phyloP scores from a whole-genome alignment of 2,329 filamentous ascomycete genomes.

The Aspergillus sp. region DNA sequence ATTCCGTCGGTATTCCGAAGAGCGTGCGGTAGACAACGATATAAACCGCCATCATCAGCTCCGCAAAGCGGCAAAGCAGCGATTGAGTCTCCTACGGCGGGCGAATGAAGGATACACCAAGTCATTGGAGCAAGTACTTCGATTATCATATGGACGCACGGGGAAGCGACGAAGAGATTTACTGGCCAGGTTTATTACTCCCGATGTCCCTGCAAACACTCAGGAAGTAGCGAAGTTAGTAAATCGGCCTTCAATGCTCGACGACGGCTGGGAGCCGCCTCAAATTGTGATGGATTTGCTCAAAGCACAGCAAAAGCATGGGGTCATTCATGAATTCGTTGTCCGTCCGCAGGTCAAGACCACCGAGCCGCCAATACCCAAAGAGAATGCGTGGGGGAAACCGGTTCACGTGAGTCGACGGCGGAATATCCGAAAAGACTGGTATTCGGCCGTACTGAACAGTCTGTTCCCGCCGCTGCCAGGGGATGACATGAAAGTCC shows the following conservation, averaged over 20 bases:
- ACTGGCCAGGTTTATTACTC: conserved; percentile 27
- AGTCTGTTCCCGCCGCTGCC: conserved; percentile 34
- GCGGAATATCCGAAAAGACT: conserved; percentile 29
- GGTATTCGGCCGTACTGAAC: conserved; percentile 27
- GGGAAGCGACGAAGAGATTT: conserved; percentile 47
- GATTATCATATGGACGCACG: conserved; percentile 49
- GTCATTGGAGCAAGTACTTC: conserved; percentile 46
- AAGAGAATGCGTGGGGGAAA: conserved; percentile 29
- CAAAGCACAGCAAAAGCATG: conserved; percentile 26
- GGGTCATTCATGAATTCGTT: conserved; percentile 16
- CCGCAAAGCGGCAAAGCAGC: conserved; percentile 23
- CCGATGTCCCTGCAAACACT: conserved; percentile 17
- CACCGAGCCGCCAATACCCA: conserved; percentile 24
- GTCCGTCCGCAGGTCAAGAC: conserved; percentile 18
- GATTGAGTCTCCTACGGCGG: conserved; percentile 38
- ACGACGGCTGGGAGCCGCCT: conserved; percentile 30
- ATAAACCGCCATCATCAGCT: conserved; percentile 13
- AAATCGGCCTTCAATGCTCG: conserved; percentile 11
- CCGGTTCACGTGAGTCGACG: conserved; percentile 22
- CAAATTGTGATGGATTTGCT: conserved; percentile 24
- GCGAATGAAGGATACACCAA: conserved; percentile 50
- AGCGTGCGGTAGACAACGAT: conserved; percentile 6
- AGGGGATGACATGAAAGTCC: conserved; percentile 24
- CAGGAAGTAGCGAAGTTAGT: conserved; percentile 13
- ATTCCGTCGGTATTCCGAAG: conserved; percentile 37